These are phyloP conservation scores for Crithidia fasciculata DNA, from an alignment of 208 protist genomes.

Conservation along the genomic window DNA sequence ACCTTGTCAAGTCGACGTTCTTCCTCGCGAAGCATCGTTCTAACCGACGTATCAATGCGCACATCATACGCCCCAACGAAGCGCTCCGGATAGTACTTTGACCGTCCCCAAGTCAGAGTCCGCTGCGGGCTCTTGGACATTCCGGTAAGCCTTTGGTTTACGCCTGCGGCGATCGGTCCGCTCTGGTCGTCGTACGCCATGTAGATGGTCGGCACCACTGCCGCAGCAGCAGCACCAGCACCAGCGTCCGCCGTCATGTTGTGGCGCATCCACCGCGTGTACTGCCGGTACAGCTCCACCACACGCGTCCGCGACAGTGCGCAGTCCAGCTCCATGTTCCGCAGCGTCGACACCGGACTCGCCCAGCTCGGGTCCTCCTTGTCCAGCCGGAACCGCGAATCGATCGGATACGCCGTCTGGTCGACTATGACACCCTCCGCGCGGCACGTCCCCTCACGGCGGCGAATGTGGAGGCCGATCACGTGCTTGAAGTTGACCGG, in stretches of 20 bases:
- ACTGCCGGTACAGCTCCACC: conserved; percentile 1
- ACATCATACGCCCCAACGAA: conserved; percentile 5
- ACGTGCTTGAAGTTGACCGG: conserved; percentile 1
- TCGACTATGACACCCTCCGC: not conserved
- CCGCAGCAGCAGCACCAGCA: not conserved
- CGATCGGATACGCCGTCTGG: not conserved
- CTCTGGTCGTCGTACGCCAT: not conserved
- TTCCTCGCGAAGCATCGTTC: too few relatives aligned
- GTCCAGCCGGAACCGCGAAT: not conserved
- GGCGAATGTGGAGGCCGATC: conserved; percentile 12
- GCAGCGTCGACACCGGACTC: not conserved
- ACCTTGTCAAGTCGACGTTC: too few relatives aligned
- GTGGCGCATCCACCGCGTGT: conserved; percentile 3
- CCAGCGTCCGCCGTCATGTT: not conserved
- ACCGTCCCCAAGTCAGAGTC: not conserved
- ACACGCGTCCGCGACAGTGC: conserved; percentile 1
- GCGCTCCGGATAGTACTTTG: not conserved
- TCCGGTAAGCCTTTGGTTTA: not conserved
- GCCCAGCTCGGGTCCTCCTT: conserved; percentile 3
- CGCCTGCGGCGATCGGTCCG: not conserved
- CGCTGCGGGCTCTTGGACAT: not conserved
- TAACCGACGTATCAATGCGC: not conserved
- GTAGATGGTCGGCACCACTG: conserved; percentile 2
- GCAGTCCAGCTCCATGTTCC: conserved; percentile 7
- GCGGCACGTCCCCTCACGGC: conserved; percentile 6